Conservation (phyloP, 1,284 basidiomycete genomes). For the Trametes polyzona region DNA sequence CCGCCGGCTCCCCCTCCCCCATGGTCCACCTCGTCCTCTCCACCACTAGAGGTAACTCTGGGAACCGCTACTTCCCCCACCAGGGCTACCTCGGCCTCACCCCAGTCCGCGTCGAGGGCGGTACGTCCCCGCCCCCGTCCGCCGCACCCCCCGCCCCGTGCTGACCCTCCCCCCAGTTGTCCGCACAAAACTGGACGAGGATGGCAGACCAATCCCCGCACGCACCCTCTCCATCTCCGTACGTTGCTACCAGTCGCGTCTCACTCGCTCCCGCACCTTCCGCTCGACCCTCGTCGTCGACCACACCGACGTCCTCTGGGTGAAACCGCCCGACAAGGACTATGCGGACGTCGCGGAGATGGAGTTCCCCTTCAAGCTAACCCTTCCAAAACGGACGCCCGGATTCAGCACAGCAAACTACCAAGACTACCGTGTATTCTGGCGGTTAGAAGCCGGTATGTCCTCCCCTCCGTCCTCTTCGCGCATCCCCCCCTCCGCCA, state of each 20-base stretch:
- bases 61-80: slow-evolving; percentile 73
- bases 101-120: slow-evolving; percentile 76
- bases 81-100: slow-evolving; percentile 80
- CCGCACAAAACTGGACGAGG: slow-evolving; percentile 69
- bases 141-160: slow-evolving; percentile 15
- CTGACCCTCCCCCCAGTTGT: slow-evolving; percentile 50
- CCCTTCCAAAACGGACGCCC: slow-evolving; percentile 61
- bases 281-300: slow-evolving; percentile 71
- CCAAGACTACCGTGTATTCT: slow-evolving; percentile 78
- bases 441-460: slow-evolving; percentile 82
- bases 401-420: slow-evolving; percentile 74
- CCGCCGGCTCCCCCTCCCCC: slow-evolving; percentile 30
- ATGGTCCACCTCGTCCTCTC: slow-evolving; percentile 70
- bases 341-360: slow-evolving; percentile 63
- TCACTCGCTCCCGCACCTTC: slow-evolving; percentile 56
- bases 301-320: slow-evolving; percentile 67
- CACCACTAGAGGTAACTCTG: slow-evolving; percentile 66
- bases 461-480: slow-evolving; percentile 26
- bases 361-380: slow-evolving; percentile 72
- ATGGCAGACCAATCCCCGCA: slow-evolving; percentile 65
- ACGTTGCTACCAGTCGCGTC: slow-evolving; percentile 77
- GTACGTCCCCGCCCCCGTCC: slow-evolving; percentile 44
- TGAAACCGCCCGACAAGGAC: slow-evolving; percentile 57
- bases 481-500: slow-evolving; percentile 26
- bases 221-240: slow-evolving; percentile 68